Evolutionary conservation across 257 asterid species (phyloP), one percentile per base, ranked within the genome.

Genomic region (Solanum chiquidenum): DNA sequence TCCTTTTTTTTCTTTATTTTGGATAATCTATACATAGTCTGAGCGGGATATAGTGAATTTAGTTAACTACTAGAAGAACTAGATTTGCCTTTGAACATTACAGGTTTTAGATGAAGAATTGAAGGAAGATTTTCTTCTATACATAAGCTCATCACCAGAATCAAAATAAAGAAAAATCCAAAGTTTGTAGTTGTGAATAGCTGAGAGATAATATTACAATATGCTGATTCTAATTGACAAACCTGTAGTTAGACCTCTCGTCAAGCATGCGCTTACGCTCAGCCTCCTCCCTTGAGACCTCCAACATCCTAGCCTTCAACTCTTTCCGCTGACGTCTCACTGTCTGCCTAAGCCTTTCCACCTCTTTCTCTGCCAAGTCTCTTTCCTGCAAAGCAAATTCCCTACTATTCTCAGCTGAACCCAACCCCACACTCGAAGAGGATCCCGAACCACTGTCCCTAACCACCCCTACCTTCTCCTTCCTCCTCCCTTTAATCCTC

Each of bases 351-450:
- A 97, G 89, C 93, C 95, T 97, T 91, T 97, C 99, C 84, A 96
- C 99, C 89, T 96, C 99, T 93, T 96, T 96, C 94, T 97, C 99
- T 62, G 99, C 99, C 93, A 90, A 29, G 77, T 97, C 98, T 86
- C 99, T 94, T 92, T 97, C 99, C 92, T 92, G 98, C 93, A 97
- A 93, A 14, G 98, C 98, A 89, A 88, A 87, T 90, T 96, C 99
- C 93, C 98, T 96, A 88, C 93, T 93, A 87, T 92, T 91, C 88
- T 91, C 91, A 66, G 90, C 27, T 33, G 79, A 72, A 72, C 44
- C 44, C 44, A 33, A 72, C 79, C 79, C 79, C 44, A 72, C 83
- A 74, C 83, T 74, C 9, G 83, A 10, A 21, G 52, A 37, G 20
- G 83, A 35, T 5, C 52, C 90, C 86, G 86, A 55, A 35, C 89